Conservation (phyloP, 768 basidiomycete species). For the Kwoniella dendrophila region DNA sequence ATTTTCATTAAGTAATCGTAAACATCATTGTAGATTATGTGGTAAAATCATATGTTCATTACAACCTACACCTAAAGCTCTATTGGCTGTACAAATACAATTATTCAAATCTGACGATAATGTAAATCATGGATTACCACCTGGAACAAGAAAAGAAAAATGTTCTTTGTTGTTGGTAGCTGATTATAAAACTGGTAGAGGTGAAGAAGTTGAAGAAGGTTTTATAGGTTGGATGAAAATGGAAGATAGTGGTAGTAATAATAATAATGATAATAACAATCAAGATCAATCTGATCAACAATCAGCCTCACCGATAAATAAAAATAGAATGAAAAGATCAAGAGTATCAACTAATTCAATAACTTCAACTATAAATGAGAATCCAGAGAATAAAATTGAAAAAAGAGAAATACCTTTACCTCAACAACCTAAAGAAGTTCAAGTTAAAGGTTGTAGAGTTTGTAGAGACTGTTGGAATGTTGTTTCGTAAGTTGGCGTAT, state of each 20-base stretch:
- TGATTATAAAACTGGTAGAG: constrained; percentile 72
- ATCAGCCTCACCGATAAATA: not conserved
- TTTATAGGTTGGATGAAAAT: constrained; percentile 57
- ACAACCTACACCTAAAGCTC: constrained; percentile 64
- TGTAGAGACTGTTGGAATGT: constrained; percentile 80
- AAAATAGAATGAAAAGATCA: constrained; percentile 6
- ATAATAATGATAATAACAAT: not conserved
- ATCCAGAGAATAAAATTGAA: constrained; percentile 33
- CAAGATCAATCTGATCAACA: constrained; percentile 65
- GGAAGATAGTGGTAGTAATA: constrained; percentile 23
- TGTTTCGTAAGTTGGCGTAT: constrained; percentile 69
- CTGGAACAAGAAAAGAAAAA: constrained; percentile 50
- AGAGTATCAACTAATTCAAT: constrained; percentile 58
- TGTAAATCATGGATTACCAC: constrained; percentile 37
- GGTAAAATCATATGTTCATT: constrained; percentile 89
- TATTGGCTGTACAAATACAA: constrained; percentile 58
- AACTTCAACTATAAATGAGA: not conserved
- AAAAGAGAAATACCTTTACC: constrained; percentile 66
- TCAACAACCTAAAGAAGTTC: constrained; percentile 61
- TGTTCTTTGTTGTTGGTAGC: constrained; percentile 61
- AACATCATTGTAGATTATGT: constrained; percentile 94
- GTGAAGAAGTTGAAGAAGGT: constrained; percentile 72
- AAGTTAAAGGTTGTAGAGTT: constrained; percentile 78
- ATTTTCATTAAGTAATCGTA: constrained; percentile 88
- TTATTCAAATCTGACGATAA: constrained; percentile 55